These are phyloP conservation scores for Chamaecrista fasciculata DNA, from an alignment of 306 rosid species.

Conservation along the genomic window DNA sequence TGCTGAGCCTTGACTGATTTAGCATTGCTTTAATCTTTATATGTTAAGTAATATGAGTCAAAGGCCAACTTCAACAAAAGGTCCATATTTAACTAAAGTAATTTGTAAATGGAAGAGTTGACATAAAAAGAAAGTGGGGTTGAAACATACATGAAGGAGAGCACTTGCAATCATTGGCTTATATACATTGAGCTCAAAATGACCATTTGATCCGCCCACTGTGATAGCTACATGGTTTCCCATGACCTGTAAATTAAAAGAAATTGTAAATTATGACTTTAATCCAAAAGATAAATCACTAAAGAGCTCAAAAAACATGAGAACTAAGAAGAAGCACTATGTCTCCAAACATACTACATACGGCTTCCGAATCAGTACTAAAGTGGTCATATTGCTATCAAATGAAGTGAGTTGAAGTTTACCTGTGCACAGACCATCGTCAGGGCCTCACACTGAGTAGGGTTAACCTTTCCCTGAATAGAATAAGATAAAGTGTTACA, in stretches of 20 bases:
- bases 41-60: background rate
- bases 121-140: background rate
- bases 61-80: constrained; percentile 10
- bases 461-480: constrained; percentile 98
- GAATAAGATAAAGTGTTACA: constrained; percentile 20
- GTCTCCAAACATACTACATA: background rate
- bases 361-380: constrained; percentile 12
- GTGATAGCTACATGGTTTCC: constrained; percentile 96
- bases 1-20: constrained; percentile 3
- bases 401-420: constrained; percentile 22
- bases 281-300: constrained; percentile 10
- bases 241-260: constrained; percentile 62
- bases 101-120: constrained; percentile 5
- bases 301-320: constrained; percentile 1
- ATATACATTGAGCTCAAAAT: constrained; percentile 95
- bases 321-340: background rate
- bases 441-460: constrained; percentile 98
- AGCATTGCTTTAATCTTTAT: background rate
- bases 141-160: constrained; percentile 74
- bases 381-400: constrained; percentile 18
- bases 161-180: constrained; percentile 88
- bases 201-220: constrained; percentile 97
- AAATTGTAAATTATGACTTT: background rate
- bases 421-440: constrained; percentile 99
- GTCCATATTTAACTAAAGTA: background rate